phyloP scores from a whole-genome alignment of 202 grass and related monocot species.

The Zoysia matrella region DNA sequence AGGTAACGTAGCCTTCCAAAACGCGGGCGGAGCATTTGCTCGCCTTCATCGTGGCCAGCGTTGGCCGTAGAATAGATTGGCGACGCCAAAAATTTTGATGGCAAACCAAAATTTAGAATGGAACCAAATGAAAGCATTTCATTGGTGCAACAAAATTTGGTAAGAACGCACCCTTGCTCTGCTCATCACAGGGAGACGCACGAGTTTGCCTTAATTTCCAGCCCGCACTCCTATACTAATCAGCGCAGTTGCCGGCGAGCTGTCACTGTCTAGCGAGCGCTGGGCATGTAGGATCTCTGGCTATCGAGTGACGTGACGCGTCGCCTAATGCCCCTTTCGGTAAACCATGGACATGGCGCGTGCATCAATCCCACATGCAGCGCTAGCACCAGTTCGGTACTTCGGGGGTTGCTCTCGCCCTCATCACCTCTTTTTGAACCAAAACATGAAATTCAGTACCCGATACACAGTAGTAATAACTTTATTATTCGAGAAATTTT shows the following conservation, averaged over 20 bases:
- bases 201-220: not conserved
- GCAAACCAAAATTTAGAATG: too few species aligned
- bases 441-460: too few species aligned
- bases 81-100: too few species aligned
- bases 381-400: not conserved
- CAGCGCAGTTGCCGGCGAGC: not conserved
- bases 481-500: not conserved
- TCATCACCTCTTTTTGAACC: too few species aligned
- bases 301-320: slow-evolving; percentile 30
- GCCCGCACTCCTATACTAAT: not conserved
- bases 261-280: slow-evolving; percentile 23
- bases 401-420: not conserved
- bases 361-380: not conserved
- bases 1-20: too few species aligned
- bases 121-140: too few species aligned
- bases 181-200: too few species aligned
- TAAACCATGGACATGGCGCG: not conserved
- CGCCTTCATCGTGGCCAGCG: too few species aligned
- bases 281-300: not conserved
- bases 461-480: not conserved
- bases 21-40: too few species aligned
- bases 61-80: too few species aligned
- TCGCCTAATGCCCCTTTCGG: slow-evolving; percentile 14
- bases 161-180: too few species aligned
- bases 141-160: too few species aligned